phyloP scores from a whole-genome alignment of 768 basidiomycete species.

The Suillus brevipes region DNA sequence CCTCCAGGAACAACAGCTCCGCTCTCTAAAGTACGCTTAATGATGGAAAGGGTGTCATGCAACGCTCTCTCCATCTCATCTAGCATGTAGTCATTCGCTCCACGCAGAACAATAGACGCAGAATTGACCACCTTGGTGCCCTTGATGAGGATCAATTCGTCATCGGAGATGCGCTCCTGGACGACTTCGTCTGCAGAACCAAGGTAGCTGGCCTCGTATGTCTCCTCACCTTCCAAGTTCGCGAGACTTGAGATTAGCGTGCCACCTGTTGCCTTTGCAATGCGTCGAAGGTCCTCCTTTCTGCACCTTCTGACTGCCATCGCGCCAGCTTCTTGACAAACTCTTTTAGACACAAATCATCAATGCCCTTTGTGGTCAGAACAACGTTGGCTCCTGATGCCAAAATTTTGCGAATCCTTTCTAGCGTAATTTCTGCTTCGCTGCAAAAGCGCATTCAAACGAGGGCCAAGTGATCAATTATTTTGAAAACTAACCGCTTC shows the following conservation, averaged over 20 bases:
- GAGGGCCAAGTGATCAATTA: constrained; percentile 1
- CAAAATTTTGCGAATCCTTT: constrained; percentile 93
- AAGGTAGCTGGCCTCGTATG: constrained; percentile 88
- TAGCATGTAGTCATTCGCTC: constrained; percentile 98
- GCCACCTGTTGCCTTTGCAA: constrained; percentile 96
- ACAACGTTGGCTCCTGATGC: constrained; percentile 96
- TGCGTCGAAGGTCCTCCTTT: constrained; percentile 96
- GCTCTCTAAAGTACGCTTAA: constrained; percentile 96
- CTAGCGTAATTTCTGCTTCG: constrained; percentile 94
- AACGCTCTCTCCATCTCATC: constrained; percentile 99
- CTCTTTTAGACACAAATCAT: constrained; percentile 96
- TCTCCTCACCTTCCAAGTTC: constrained; percentile 97
- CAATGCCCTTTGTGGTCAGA: constrained; percentile 97
- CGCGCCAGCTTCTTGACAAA: constrained; percentile 98
- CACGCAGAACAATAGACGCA: constrained; percentile 88
- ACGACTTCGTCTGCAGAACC: constrained; percentile 95
- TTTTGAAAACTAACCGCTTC: constrained; percentile 59
- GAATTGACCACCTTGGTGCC: constrained; percentile 97
- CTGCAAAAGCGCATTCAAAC: constrained; percentile 38
- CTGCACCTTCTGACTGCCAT: constrained; percentile 98
- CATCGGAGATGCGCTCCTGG: constrained; percentile 97
- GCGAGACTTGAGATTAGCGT: constrained; percentile 90
- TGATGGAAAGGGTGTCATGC: constrained; percentile 92
- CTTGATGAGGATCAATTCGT: constrained; percentile 96
- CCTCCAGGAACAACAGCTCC: constrained; percentile 96